These are phyloP conservation scores for Graphilbum ipis-grandicollis DNA, from an alignment of 2,329 filamentous ascomycete species.

Conservation along the genomic window DNA sequence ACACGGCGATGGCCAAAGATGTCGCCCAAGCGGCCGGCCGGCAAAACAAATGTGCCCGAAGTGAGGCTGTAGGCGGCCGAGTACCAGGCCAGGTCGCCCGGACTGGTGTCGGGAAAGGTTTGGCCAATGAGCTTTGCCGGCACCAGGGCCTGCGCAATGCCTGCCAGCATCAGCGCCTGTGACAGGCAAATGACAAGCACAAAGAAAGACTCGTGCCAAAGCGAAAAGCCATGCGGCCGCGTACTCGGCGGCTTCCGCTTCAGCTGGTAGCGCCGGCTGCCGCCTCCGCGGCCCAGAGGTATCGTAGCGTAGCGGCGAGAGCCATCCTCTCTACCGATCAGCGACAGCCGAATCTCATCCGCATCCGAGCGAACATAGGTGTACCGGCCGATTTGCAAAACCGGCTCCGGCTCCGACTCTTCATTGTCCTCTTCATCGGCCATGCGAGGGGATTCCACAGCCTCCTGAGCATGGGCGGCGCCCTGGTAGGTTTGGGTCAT, in stretches of 20 bases:
- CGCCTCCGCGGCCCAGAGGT: background rate
- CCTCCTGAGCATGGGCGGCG: too few relatives aligned
- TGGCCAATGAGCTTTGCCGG: constrained; percentile 29
- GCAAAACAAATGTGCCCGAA: constrained; percentile 38
- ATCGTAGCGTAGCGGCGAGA: constrained; percentile 2
- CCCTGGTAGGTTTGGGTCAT: constrained; percentile 4
- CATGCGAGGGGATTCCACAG: too few relatives aligned
- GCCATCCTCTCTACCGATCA: constrained; percentile 8
- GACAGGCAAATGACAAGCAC: constrained; percentile 21
- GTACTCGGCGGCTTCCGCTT: background rate
- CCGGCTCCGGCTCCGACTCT: constrained; percentile 7
- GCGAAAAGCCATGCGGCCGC: constrained; percentile 10
- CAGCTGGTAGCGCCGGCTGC: background rate
- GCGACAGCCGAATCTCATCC: constrained; percentile 6
- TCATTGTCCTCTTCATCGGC: too few relatives aligned
- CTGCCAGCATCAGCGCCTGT: constrained; percentile 28
- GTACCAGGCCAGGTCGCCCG: constrained; percentile 34
- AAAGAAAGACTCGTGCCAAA: constrained; percentile 17
- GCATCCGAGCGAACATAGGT: constrained; percentile 11
- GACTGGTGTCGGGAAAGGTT: constrained; percentile 24
- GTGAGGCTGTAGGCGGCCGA: constrained; percentile 39
- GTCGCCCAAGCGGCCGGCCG: constrained; percentile 38
- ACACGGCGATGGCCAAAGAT: constrained; percentile 38
- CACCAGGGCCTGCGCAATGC: constrained; percentile 28
- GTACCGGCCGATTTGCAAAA: constrained; percentile 11